Percentiles rank a stretch among this genome's conserved stretches.
These are phyloP conservation scores for Angomonas deanei DNA, from an alignment of 208 protist species.

Conservation along the genomic window DNA sequence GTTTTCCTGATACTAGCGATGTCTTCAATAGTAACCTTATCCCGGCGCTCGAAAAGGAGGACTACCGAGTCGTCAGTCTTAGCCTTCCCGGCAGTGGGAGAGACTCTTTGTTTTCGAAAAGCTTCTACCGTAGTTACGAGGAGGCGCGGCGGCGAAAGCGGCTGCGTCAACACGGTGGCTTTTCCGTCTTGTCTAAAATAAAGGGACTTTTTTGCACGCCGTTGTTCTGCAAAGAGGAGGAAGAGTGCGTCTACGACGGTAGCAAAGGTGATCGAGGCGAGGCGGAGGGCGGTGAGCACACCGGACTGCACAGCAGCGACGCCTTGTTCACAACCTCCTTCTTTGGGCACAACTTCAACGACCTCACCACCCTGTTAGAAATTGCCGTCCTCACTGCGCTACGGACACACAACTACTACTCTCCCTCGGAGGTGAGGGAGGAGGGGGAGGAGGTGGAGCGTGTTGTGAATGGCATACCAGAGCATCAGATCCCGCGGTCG, in stretches of 20 bases:
- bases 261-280: too few relatives aligned
- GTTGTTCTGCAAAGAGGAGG: background rate
- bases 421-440: background rate
- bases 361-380: constrained; percentile 59
- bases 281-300: too few relatives aligned
- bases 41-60: constrained; percentile 22
- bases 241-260: background rate
- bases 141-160: background rate
- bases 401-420: constrained; percentile 56
- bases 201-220: background rate
- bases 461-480: too few relatives aligned
- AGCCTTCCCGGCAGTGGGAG: constrained; percentile 59
- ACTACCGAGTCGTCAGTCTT: constrained; percentile 62
- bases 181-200: background rate
- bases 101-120: constrained; percentile 36
- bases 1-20: constrained; percentile 73
- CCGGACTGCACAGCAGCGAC: background rate
- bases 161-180: background rate
- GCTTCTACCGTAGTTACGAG: background rate
- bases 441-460: background rate
- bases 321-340: constrained; percentile 8
- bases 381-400: constrained; percentile 69
- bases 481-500: constrained; percentile 31
- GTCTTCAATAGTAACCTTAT: constrained; percentile 73
- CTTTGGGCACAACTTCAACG: constrained; percentile 53